These are phyloP conservation scores for Torulaspora quercuum DNA, from an alignment of 805 yeast genomes.

Conservation along the genomic window DNA sequence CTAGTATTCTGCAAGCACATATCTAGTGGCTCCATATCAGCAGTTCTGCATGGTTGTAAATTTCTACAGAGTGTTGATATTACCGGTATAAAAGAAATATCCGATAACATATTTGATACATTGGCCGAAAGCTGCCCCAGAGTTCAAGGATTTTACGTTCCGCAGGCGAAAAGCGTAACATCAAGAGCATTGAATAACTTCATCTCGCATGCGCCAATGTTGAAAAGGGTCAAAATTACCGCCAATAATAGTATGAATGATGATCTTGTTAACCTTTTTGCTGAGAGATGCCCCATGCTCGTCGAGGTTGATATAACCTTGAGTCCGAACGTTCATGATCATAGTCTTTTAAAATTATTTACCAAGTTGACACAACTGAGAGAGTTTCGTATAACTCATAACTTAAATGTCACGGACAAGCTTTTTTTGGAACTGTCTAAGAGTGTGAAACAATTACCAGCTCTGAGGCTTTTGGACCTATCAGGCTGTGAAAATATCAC, in stretches of 20 bases:
- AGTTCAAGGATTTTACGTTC: constrained; percentile 86
- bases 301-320: constrained; percentile 89
- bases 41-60: constrained; percentile 60
- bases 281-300: constrained; percentile 68
- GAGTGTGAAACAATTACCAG: constrained; percentile 44
- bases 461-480: constrained; percentile 76
- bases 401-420: constrained; percentile 63
- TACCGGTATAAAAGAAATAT: constrained; percentile 66
- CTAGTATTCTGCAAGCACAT: constrained; percentile 73
- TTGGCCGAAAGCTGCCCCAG: constrained; percentile 69
- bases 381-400: constrained; percentile 78
- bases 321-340: constrained; percentile 69
- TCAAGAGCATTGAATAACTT: constrained; percentile 60
- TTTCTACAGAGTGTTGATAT: constrained; percentile 81
- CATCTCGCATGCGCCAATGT: constrained; percentile 60
- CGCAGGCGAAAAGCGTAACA: constrained; percentile 71
- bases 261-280: constrained; percentile 54
- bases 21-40: constrained; percentile 56
- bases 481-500: constrained; percentile 80
- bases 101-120: constrained; percentile 66
- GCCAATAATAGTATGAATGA: constrained; percentile 67
- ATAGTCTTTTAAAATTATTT: constrained; percentile 55
- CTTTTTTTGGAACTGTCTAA: constrained; percentile 44
- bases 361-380: constrained; percentile 65
- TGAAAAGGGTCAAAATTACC: constrained; percentile 79